Evolutionary conservation across 2,329 filamentous ascomycete genomes (phyloP), one percentile per base, ranked within the genome.

Genomic region (Alternaria longipes): DNA sequence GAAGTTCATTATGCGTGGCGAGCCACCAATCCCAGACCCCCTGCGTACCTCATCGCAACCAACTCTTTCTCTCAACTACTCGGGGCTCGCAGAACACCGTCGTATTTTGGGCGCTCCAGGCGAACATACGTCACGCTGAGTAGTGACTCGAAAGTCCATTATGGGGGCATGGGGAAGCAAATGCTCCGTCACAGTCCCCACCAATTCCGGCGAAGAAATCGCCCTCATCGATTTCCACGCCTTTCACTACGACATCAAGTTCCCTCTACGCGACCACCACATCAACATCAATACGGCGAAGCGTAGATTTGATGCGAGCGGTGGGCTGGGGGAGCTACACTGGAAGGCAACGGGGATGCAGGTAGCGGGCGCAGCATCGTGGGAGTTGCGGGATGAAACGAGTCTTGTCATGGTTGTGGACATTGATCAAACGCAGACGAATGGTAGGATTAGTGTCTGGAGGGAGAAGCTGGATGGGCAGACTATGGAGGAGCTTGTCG

Each of bases 71-170:
- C 41, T 45, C 14, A 14, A 45, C 2, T 45, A 45, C 20, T 16
- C 41, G 2, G 24, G 14, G 7, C 41, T 45, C 14, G 22, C 41
- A 4, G 41, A 45, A n/a, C 22, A 26, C 41, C 22, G 14, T 2
- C 22, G 14, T 14, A 0, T 24, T 3, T 16, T 45, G 2, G n/a
- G 22, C 0, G 14, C 8, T 1, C 14, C 22, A 2, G 22, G 22
- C 1, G 14, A 26, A 1, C 16, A 8, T 0, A 45, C 4, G 24
- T 4, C 22, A 0, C 14, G 16, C 2, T 45, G 28, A 0, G 22
- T 5, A 16, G 2, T 45, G 0, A 26, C 24, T 1, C 41, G 22
- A 2, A 4, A 45, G 20, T 8, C 41, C 1, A 24, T 45, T 0
- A 22, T 45, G 4, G 22, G 41, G 3, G 22, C 14, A 5, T 45